Conservation (phyloP, 1,284 basidiomycete genomes). For the Pseudozyma thailandica region DNA sequence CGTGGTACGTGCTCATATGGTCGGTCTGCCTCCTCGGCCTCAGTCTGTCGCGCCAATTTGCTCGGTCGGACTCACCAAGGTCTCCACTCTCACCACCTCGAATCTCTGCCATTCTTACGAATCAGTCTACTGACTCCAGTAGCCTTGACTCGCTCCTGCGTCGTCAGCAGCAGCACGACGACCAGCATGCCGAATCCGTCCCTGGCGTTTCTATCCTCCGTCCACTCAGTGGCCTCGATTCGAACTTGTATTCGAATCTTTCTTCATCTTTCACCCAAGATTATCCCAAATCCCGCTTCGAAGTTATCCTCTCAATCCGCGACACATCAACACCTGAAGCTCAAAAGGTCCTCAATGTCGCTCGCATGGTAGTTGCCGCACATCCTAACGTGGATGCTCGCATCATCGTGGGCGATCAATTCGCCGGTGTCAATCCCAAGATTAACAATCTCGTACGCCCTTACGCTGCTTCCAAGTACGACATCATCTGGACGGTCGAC, state of each 20-base stretch:
- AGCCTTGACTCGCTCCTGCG: constrained; percentile 60
- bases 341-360: constrained; percentile 60
- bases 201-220: constrained; percentile 64
- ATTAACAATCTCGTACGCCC: constrained; percentile 93
- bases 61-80: constrained; percentile 24
- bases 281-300: constrained; percentile 59
- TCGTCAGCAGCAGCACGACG: constrained; percentile 77
- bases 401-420: constrained; percentile 67
- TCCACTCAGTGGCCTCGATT: constrained; percentile 64
- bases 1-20: constrained; percentile 82
- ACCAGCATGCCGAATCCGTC: constrained; percentile 72
- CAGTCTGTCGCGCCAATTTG: constrained; percentile 59
- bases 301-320: constrained; percentile 63
- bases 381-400: constrained; percentile 57
- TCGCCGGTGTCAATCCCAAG: constrained; percentile 92
- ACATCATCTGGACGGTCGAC: constrained; percentile 96
- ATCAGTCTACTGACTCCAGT: constrained; percentile 75
- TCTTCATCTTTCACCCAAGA: constrained; percentile 63
- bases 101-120: constrained; percentile 28
- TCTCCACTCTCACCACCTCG: constrained; percentile 41
- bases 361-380: constrained; percentile 49
- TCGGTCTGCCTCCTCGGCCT: constrained; percentile 80
- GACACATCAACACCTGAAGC: constrained; percentile 37
- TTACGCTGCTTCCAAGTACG: constrained; percentile 80
- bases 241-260: constrained; percentile 63